Evolutionary conservation across 352 stramenopile species (phyloP).

Genomic region (Thraustochytrium sp.): DNA sequence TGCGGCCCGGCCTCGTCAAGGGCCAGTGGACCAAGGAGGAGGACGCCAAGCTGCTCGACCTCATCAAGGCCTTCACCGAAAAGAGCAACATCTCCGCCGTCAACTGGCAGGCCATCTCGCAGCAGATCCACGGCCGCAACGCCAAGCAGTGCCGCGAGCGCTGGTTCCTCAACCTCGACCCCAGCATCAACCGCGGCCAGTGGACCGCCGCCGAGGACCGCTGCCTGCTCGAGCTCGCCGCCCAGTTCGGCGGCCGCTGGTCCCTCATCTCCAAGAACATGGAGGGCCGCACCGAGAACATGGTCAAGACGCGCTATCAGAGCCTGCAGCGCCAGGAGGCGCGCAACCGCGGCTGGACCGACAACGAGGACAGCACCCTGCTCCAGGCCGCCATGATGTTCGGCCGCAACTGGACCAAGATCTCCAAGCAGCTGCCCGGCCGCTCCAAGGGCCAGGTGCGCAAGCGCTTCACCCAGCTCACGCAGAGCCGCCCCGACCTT

Average conservation of each 20-base stretch:
- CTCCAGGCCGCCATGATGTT: constrained; percentile 56
- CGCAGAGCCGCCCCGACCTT: constrained; percentile 19
- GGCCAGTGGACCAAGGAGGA: constrained; percentile 44
- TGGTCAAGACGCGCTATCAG: constrained; percentile 39
- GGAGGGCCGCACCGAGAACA: constrained; percentile 43
- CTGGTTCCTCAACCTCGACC: constrained; percentile 79
- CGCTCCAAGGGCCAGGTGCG: constrained; percentile 15
- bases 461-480: constrained; percentile 29
- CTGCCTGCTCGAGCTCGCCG: constrained; percentile 23
- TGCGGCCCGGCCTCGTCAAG: constrained; percentile 76
- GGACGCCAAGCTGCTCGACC: constrained; percentile 33
- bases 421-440: constrained; percentile 40
- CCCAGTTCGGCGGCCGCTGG: constrained; percentile 25
- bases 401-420: constrained; percentile 42
- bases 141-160: constrained; percentile 79
- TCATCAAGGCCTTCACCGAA: constrained; percentile 37
- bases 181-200: constrained; percentile 74
- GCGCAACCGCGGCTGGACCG: constrained; percentile 59
- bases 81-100: constrained; percentile 53
- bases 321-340: constrained; percentile 44
- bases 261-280: constrained; percentile 42
- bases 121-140: constrained; percentile 70
- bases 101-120: constrained; percentile 75
- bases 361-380: constrained; percentile 76
- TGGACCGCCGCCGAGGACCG: constrained; percentile 37